A percentile compares a stretch with the other conserved stretches of the same genome.
phyloP scores from a whole-genome alignment of 2,329 filamentous ascomycete genomes.

The Aureobasidium namibiae region DNA sequence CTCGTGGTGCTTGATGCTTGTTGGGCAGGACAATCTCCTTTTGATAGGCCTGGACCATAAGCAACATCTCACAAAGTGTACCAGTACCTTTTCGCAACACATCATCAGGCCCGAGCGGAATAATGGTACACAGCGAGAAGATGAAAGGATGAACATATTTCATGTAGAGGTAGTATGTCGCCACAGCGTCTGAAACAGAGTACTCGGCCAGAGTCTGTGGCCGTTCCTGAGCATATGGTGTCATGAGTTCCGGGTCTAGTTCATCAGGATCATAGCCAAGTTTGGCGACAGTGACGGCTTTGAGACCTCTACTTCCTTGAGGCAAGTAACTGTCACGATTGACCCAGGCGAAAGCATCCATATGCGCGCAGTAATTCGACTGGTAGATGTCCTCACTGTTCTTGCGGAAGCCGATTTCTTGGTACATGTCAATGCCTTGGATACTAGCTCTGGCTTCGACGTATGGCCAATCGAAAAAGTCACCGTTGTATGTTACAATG shows the following conservation, averaged over 20 bases:
- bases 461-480: conserved; percentile 99
- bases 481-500: conserved; percentile 99
- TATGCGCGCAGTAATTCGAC: conserved; percentile 90
- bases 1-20: conserved; percentile 84
- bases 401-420: conserved; percentile 93
- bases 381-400: conserved; percentile 95
- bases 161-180: conserved; percentile 99
- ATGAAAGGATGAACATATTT: conserved; percentile 99
- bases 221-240: conserved; percentile 73
- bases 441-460: conserved; percentile 89
- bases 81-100: conserved; percentile 91
- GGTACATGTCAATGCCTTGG: conserved; percentile 98
- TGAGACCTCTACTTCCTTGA: conserved; percentile 92
- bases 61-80: conserved; percentile 97
- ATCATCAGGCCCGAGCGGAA: conserved; percentile 88
- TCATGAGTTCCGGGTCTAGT: conserved; percentile 95
- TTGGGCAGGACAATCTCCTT: conserved; percentile 89
- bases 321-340: conserved; percentile 97
- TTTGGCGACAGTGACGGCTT: conserved; percentile 96
- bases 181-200: conserved; percentile 96
- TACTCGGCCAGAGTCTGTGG: conserved; percentile 95
- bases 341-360: conserved; percentile 99
- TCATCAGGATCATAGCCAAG: conserved; percentile 97
- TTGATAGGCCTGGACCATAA: conserved; percentile 97
- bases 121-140: conserved; percentile 94